Conservation (phyloP, 1,139 yeast species). For the Yamadazyma songkhlaensis region DNA sequence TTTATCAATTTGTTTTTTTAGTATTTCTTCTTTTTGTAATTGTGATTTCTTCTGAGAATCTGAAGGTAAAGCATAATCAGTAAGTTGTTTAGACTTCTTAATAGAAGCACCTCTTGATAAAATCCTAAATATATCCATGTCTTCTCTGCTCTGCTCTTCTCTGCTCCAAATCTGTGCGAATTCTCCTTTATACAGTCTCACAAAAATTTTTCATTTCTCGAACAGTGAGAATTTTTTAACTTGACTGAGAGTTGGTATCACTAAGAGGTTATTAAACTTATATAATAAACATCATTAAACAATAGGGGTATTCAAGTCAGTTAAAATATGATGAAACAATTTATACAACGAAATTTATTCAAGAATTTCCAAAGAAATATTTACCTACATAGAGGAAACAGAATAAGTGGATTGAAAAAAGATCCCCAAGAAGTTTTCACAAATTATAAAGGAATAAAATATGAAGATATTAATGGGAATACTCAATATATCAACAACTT, state of each 20-base stretch:
- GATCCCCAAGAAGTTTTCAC: constrained; percentile 66
- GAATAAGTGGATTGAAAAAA: constrained; percentile 72
- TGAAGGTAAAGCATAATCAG: constrained; percentile 46
- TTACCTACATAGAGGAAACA: constrained; percentile 53
- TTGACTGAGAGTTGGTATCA: neutral
- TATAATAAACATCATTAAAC: neutral
- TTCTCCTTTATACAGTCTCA: constrained; percentile 4
- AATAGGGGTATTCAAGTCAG: neutral
- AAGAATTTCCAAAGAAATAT: constrained; percentile 16
- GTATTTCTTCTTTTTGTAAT: constrained; percentile 15
- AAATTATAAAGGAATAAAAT: constrained; percentile 56
- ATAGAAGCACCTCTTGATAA: constrained; percentile 83
- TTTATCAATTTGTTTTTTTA: constrained; percentile 13
- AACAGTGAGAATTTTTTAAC: constrained; percentile 4
- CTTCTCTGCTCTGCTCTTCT: neutral
- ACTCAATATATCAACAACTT: constrained; percentile 47
- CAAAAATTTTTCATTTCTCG: constrained; percentile 7
- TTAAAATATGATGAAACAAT: neutral
- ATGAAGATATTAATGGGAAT: constrained; percentile 53
- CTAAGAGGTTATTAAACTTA: neutral
- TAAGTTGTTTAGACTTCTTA: constrained; percentile 47
- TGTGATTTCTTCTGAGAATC: constrained; percentile 16
- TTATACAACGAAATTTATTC: constrained; percentile 1
- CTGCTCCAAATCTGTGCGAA: neutral
- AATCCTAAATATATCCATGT: constrained; percentile 87